Base-by-base conservation (phyloP, 805 yeast species). In the Lipomyces sp. region DNA sequence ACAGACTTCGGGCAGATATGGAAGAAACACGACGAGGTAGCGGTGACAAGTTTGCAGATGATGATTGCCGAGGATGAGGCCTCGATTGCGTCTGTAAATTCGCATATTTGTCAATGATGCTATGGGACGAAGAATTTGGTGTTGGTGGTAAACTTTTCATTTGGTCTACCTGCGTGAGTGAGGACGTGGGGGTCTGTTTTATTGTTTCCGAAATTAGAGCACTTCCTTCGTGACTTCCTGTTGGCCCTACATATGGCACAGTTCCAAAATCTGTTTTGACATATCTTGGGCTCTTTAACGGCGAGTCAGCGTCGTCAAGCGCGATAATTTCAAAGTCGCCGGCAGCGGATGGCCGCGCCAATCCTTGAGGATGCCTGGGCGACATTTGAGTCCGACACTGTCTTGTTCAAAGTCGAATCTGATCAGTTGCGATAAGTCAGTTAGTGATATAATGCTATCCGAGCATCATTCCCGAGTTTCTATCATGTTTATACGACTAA, bases 251-350 rank as follows among this genome's bases (percentile, higher is more conserved):
- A 30, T 55, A 32, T 24, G 58, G 18, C 24, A 24, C 48, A 58
- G 37, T 58, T 34, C 45, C 32, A 7, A 58, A 34, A 32, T 10
- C 33, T 6, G 29, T 15, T 2, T 7, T 18, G 34, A 34, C 33
- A 24, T 29, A 33, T 34, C 35, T 18, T n/a, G 33, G 55, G 48
- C 42, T 24, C 15, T 33, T 45, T 11, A 45, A 35, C 42, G 8
- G 56, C 24, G 13, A 24, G 15, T n/a, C 50, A 7, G 33, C 48
- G 42, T 63, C 64, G 24, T 59, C 64, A 18, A 66, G 66, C 34
- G 69, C 63, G 53, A 66, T 63, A 18, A 34, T 42, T 45, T 66
- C 69, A 50, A 66, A 66, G 32, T 63, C 66, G 13, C 64, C 64
- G 7, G 64, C 33, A 35, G 30, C 33, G 15, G 60, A 54, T 35